A percentile compares a stretch with the other conserved stretches of the same genome.
Evolutionary conservation across 2,329 filamentous ascomycete genomes (phyloP).

Genomic region (Cladosporium halotolerans): DNA sequence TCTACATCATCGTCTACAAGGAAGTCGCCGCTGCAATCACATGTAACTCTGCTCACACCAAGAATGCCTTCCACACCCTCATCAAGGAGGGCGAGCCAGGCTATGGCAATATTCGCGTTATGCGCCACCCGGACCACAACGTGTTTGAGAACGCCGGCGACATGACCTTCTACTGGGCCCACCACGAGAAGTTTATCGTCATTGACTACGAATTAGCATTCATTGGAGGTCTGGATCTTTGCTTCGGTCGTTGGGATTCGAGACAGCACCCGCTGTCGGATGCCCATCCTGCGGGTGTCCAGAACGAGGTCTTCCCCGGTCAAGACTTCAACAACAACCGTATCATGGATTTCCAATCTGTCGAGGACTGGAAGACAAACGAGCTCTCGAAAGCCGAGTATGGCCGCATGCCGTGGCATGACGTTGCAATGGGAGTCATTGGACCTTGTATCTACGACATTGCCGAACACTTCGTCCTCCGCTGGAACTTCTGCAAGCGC

Average conservation of each 20-base stretch:
- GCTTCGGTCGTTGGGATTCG: constrained; percentile 90
- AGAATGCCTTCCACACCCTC: constrained; percentile 71
- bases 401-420: constrained; percentile 97
- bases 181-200: constrained; percentile 96
- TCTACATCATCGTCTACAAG: constrained; percentile 88
- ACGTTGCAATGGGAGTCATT: constrained; percentile 85
- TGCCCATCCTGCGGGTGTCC: constrained; percentile 75
- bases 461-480: constrained; percentile 85
- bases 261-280: constrained; percentile 81
- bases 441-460: constrained; percentile 90
- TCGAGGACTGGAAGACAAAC: constrained; percentile 87
- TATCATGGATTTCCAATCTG: constrained; percentile 89
- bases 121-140: constrained; percentile 93
- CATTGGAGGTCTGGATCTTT: constrained; percentile 88
- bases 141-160: constrained; percentile 88
- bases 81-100: constrained; percentile 78
- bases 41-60: constrained; percentile 90
- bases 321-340: constrained; percentile 99
- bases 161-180: constrained; percentile 97
- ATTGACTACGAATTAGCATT: constrained; percentile 89
- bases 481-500: constrained; percentile 95
- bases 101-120: constrained; percentile 78
- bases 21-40: constrained; percentile 63
- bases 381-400: constrained; percentile 86
- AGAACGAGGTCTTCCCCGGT: constrained; percentile 82